These are phyloP conservation scores for Inga laurina DNA, from an alignment of 306 rosid species.

Conservation along the genomic window DNA sequence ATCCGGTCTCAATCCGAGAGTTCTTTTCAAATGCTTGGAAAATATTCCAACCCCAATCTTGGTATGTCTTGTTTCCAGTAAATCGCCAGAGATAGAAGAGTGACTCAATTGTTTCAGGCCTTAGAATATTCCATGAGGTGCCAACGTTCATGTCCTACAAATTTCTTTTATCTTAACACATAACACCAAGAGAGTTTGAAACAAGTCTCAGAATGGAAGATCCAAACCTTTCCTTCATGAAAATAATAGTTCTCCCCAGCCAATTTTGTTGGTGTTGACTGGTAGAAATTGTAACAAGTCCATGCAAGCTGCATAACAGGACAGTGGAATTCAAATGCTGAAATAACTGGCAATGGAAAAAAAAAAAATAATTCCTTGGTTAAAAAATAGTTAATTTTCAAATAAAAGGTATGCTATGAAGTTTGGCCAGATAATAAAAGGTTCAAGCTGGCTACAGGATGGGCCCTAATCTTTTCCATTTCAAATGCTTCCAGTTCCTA, in stretches of 20 bases:
- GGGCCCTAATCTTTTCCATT: constrained; percentile 12
- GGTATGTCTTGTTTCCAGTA: constrained; percentile 93
- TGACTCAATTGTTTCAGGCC: constrained; percentile 97
- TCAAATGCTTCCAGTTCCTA: constrained; percentile 18
- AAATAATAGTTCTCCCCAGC: constrained; percentile 96
- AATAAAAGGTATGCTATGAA: not conserved
- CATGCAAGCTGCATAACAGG: constrained; percentile 76
- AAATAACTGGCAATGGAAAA: not conserved
- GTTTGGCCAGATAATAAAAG: not conserved
- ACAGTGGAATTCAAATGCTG: not conserved
- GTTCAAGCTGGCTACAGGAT: not conserved
- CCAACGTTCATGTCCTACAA: constrained; percentile 90
- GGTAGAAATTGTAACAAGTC: constrained; percentile 98
- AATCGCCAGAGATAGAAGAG: constrained; percentile 93
- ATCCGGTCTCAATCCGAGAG: constrained; percentile 84
- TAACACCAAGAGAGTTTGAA: constrained; percentile 10
- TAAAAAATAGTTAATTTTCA: not conserved
- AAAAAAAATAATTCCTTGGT: not conserved
- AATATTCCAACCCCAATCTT: constrained; percentile 98
- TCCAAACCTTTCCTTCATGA: constrained; percentile 70
- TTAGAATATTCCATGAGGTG: constrained; percentile 91
- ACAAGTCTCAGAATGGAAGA: constrained; percentile 21
- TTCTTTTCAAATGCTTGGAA: constrained; percentile 93
- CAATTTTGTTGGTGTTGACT: constrained; percentile 85
- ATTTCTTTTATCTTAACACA: constrained; percentile 32